Conservation (phyloP, 1,139 yeast species). For the Blastobotrys persicus region DNA sequence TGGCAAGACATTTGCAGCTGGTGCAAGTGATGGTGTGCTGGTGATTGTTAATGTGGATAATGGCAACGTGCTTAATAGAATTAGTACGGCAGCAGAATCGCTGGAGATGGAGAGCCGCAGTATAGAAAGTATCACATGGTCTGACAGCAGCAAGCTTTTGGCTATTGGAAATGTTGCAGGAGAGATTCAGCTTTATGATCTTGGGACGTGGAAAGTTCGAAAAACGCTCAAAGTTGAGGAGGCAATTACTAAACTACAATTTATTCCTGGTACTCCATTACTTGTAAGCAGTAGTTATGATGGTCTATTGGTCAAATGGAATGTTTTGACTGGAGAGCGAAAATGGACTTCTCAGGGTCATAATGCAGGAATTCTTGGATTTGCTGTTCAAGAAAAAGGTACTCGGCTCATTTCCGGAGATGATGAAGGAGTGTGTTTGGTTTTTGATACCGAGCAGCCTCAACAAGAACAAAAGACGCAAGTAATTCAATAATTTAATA, state of each 20-base stretch:
- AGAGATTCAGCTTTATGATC: constrained; percentile 73
- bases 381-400: constrained; percentile 62
- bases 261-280: constrained; percentile 55
- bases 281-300: constrained; percentile 77
- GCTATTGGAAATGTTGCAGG: constrained; percentile 93
- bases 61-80: constrained; percentile 66
- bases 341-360: constrained; percentile 84
- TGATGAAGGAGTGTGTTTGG: constrained; percentile 90
- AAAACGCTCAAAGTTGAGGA: constrained; percentile 67
- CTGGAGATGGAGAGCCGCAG: constrained; percentile 72
- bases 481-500: constrained; percentile 2
- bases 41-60: constrained; percentile 69
- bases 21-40: constrained; percentile 84
- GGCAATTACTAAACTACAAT: constrained; percentile 77
- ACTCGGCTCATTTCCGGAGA: constrained; percentile 87
- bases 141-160: constrained; percentile 56
- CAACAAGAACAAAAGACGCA: neutral
- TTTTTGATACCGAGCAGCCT: constrained; percentile 45
- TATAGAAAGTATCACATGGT: constrained; percentile 85
- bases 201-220: constrained; percentile 84
- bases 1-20: constrained; percentile 53
- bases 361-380: constrained; percentile 89
- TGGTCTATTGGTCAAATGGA: constrained; percentile 85
- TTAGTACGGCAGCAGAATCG: constrained; percentile 52
- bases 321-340: constrained; percentile 77